A percentile compares a stretch with the other conserved stretches of the same genome.
phyloP scores from a whole-genome alignment of 1,284 basidiomycete species.

The Ceratobasidium sp. region DNA sequence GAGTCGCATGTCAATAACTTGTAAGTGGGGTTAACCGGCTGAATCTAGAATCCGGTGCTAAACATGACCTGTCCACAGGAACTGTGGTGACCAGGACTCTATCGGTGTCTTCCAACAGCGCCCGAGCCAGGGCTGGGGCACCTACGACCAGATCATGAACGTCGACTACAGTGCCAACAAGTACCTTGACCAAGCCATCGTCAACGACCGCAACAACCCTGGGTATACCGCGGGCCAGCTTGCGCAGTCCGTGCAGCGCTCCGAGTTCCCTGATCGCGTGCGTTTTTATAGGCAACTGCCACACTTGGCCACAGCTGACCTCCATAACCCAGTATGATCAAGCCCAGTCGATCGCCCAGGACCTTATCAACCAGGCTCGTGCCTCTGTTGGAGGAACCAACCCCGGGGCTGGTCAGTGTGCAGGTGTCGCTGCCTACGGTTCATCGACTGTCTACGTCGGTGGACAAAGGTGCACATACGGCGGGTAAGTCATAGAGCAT shows the following conservation, averaged over 20 bases:
- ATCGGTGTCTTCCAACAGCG: constrained; percentile 46
- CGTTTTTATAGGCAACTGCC: background rate
- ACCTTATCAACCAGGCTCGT: constrained; percentile 20
- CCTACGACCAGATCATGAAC: constrained; percentile 43
- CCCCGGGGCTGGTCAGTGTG: constrained; percentile 29
- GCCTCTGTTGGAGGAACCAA: constrained; percentile 27
- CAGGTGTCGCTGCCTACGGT: constrained; percentile 30
- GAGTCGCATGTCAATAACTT: constrained; percentile 40
- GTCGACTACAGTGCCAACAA: constrained; percentile 30
- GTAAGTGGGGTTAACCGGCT: background rate
- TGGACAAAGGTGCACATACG: constrained; percentile 31
- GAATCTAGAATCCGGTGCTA: background rate
- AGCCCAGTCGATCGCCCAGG: constrained; percentile 33
- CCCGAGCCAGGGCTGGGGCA: constrained; percentile 44
- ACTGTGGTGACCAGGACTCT: constrained; percentile 44
- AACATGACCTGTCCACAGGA: background rate
- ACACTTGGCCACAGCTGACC: background rate
- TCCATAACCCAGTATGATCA: constrained; percentile 19
- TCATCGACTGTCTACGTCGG: constrained; percentile 11
- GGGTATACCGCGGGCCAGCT: constrained; percentile 43
- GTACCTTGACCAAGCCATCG: constrained; percentile 41
- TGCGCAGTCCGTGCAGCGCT: constrained; percentile 44
- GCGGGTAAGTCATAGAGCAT: constrained; percentile 4
- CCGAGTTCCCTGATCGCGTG: constrained; percentile 39
- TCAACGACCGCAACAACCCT: constrained; percentile 41